These are phyloP conservation scores for Fomitopsis betulina DNA, from an alignment of 1,284 basidiomycete species.

Conservation along the genomic window DNA sequence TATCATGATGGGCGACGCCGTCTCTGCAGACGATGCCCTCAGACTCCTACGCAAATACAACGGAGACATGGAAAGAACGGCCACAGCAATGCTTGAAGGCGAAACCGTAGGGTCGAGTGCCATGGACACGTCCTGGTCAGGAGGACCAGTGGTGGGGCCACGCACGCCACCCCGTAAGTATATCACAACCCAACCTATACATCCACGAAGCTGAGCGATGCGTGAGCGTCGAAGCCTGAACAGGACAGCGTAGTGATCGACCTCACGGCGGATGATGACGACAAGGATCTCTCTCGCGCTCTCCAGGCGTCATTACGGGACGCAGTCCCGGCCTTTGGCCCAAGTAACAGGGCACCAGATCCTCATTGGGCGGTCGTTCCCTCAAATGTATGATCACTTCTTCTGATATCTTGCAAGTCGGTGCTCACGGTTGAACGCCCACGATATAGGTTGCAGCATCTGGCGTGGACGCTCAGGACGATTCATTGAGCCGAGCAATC, in stretches of 20 bases:
- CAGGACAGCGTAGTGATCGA: constrained; percentile 42
- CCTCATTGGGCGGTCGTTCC: constrained; percentile 65
- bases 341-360: constrained; percentile 55
- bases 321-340: constrained; percentile 41
- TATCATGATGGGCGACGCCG: constrained; percentile 31
- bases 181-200: not conserved
- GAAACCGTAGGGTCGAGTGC: constrained; percentile 29
- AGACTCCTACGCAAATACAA: constrained; percentile 52
- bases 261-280: constrained; percentile 52
- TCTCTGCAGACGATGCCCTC: constrained; percentile 43
- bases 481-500: constrained; percentile 59
- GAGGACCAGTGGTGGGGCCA: constrained; percentile 14
- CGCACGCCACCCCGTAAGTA: constrained; percentile 32
- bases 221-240: constrained; percentile 32
- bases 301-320: constrained; percentile 48
- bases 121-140: constrained; percentile 10
- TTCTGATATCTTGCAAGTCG: not conserved
- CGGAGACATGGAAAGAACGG: constrained; percentile 58
- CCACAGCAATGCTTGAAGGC: constrained; percentile 52
- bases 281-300: constrained; percentile 45
- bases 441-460: constrained; percentile 23
- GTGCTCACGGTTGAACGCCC: not conserved
- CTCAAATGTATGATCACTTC: constrained; percentile 43
- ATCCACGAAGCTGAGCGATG: not conserved
- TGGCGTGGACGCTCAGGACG: constrained; percentile 40